Evolutionary conservation across 768 basidiomycete genomes (phyloP).

Genomic region (Crepidotus variabilis): DNA sequence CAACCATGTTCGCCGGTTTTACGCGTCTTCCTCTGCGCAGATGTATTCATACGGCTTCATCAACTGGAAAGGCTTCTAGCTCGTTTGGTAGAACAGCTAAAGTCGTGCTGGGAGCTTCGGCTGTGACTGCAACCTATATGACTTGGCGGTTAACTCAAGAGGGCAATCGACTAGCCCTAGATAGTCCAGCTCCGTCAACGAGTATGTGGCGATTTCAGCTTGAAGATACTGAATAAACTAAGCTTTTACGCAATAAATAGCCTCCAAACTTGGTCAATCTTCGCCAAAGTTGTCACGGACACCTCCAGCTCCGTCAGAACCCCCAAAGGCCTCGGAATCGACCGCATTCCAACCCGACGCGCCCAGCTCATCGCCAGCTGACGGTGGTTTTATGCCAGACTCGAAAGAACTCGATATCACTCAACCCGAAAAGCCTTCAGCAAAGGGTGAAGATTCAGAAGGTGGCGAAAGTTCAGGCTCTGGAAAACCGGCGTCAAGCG

Average conservation of each 20-base stretch:
- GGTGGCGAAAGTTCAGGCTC: background rate
- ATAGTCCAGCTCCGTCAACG: slow-evolving; percentile 27
- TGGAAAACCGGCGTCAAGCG: slow-evolving; percentile 22
- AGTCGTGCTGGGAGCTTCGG: slow-evolving; percentile 40
- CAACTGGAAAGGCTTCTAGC: slow-evolving; percentile 9
- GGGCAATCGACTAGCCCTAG: slow-evolving; percentile 42
- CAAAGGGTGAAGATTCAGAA: background rate
- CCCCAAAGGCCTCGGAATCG: slow-evolving; percentile 8
- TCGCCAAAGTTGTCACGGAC: background rate
- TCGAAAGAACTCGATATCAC: background rate
- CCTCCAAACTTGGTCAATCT: slow-evolving; percentile 1
- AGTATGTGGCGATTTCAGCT: slow-evolving; percentile 17
- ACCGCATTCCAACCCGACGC: background rate
- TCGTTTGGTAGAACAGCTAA: slow-evolving; percentile 21
- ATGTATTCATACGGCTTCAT: slow-evolving; percentile 43
- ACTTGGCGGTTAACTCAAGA: slow-evolving; percentile 44
- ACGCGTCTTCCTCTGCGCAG: slow-evolving; percentile 51
- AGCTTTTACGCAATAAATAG: background rate
- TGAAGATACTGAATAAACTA: background rate
- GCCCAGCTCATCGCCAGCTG: background rate
- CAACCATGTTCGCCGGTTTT: slow-evolving; percentile 50
- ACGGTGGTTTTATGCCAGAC: slow-evolving; percentile 4
- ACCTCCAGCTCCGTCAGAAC: slow-evolving; percentile 4
- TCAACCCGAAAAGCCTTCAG: background rate
- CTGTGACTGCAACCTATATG: slow-evolving; percentile 41